These are phyloP conservation scores for Neurospora pannonica DNA, from an alignment of 495 filamentous ascomycete genomes.

Conservation along the genomic window DNA sequence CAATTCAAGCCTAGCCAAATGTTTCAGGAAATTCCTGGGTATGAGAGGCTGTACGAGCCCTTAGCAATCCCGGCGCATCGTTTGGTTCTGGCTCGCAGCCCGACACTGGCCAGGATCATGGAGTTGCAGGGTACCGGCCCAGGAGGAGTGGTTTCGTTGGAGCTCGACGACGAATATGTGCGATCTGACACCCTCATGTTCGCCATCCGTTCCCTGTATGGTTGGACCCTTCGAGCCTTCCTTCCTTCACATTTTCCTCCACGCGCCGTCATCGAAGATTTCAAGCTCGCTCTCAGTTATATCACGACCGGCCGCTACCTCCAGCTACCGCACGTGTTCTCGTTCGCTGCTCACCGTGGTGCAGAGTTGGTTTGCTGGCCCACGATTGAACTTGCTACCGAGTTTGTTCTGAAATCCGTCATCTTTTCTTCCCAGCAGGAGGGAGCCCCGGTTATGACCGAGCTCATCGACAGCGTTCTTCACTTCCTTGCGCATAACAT, in stretches of 20 bases:
- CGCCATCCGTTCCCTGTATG: conserved; percentile 41
- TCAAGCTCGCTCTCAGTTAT: conserved; percentile 43
- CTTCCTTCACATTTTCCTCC: conserved; percentile 11
- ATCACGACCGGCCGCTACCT: conserved; percentile 43
- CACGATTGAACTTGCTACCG: conserved; percentile 41
- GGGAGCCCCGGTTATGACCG: conserved; percentile 1
- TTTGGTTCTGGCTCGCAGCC: conserved; percentile 43
- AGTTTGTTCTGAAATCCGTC: conserved; percentile 22
- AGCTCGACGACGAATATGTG: conserved; percentile 38
- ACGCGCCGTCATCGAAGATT: conserved; percentile 27
- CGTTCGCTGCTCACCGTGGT: conserved; percentile 38
- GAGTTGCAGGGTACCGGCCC: conserved; percentile 8
- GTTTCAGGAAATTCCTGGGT: conserved; percentile 37
- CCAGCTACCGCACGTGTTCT: conserved; percentile 31
- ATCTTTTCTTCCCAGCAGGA: conserved; percentile 16
- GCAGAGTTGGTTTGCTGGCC: conserved; percentile 39
- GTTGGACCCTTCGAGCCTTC: conserved; percentile 18
- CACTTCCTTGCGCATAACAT: conserved; percentile 38
- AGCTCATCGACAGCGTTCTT: conserved; percentile 29
- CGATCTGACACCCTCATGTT: conserved; percentile 39
- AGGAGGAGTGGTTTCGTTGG: conserved; percentile 29
- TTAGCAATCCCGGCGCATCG: conserved; percentile 40
- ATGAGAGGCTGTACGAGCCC: conserved; percentile 25
- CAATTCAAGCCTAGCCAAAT: conserved; percentile 26
- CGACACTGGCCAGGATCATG: conserved; percentile 22